phyloP scores from a whole-genome alignment of 148 eudicot genomes.

The Fagopyrum esculentum region DNA sequence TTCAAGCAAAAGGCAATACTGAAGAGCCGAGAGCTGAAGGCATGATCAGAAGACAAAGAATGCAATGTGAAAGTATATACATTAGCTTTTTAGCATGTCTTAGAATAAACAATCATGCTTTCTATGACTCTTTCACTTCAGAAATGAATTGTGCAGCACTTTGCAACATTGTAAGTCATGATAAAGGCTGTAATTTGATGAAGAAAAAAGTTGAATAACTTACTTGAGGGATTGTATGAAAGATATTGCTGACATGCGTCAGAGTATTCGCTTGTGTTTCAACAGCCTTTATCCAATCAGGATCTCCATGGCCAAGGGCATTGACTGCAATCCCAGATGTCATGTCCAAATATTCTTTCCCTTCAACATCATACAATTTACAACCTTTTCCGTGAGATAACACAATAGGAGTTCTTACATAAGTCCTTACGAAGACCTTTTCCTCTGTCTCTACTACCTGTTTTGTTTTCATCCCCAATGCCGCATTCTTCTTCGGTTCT shows the following conservation, averaged over 20 bases:
- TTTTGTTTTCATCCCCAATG: constrained; percentile 19
- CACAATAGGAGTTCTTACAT: constrained; percentile 64
- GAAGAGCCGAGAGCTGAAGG: background rate
- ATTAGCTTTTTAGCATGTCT: background rate
- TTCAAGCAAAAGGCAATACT: background rate
- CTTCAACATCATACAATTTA: constrained; percentile 69
- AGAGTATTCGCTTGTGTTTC: constrained; percentile 41
- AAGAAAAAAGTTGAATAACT: background rate
- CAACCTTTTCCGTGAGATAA: constrained; percentile 73
- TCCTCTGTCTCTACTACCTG: constrained; percentile 57
- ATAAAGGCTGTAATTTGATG: background rate
- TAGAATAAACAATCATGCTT: too few species aligned
- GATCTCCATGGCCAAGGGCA: constrained; percentile 81
- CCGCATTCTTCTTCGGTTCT: constrained; percentile 14
- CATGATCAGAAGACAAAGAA: background rate
- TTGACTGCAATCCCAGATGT: constrained; percentile 87
- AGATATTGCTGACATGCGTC: constrained; percentile 79
- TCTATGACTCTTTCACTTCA: background rate
- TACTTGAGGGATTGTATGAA: constrained; percentile 68
- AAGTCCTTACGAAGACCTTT: constrained; percentile 59
- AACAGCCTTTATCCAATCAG: constrained; percentile 68
- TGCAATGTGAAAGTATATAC: background rate
- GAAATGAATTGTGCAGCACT: background rate
- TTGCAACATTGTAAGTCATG: background rate
- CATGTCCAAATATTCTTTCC: constrained; percentile 76